Evolutionary conservation across 2,329 filamentous ascomycete species (phyloP).

Genomic region (Aphanocladium album): DNA sequence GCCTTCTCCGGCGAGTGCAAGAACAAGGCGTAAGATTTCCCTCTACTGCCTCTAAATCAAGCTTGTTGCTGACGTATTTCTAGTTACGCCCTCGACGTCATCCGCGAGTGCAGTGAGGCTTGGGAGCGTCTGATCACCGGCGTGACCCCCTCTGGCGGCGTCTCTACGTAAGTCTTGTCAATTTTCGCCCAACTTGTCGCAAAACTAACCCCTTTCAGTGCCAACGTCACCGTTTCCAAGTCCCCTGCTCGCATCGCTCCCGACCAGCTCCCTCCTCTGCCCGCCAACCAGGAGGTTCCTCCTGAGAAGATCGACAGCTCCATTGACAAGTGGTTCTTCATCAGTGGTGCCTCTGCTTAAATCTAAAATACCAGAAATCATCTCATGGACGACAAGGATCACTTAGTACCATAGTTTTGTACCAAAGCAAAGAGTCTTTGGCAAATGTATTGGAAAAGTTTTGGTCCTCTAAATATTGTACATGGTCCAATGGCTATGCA

Average conservation of each 20-base stretch:
- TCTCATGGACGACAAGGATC: not conserved
- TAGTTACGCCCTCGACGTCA: conserved; percentile 89
- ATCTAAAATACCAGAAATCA: conserved; percentile 8
- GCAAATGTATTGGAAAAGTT: conserved; percentile 11
- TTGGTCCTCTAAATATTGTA: conserved; percentile 6
- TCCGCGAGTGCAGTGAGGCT: conserved; percentile 92
- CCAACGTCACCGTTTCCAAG: conserved; percentile 72
- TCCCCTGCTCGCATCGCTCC: conserved; percentile 68
- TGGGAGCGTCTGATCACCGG: conserved; percentile 95
- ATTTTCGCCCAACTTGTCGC: not conserved
- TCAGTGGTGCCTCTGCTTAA: conserved; percentile 89
- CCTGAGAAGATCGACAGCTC: conserved; percentile 89
- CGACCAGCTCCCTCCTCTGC: conserved; percentile 70
- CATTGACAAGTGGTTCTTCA: conserved; percentile 99
- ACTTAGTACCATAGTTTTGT: not conserved
- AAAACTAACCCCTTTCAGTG: conserved; percentile 45
- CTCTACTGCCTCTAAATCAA: not conserved
- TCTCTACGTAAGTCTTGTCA: conserved; percentile 66
- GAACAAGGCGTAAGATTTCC: conserved; percentile 79
- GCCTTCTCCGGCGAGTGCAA: conserved; percentile 99
- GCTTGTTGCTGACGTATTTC: conserved; percentile 11
- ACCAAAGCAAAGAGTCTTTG: not conserved
- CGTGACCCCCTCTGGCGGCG: conserved; percentile 71
- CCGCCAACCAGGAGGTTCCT: conserved; percentile 70
- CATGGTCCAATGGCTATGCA: not conserved